These are phyloP conservation scores for Talaromyces sp. DNA, from an alignment of 2,329 filamentous ascomycete genomes.

Conservation along the genomic window DNA sequence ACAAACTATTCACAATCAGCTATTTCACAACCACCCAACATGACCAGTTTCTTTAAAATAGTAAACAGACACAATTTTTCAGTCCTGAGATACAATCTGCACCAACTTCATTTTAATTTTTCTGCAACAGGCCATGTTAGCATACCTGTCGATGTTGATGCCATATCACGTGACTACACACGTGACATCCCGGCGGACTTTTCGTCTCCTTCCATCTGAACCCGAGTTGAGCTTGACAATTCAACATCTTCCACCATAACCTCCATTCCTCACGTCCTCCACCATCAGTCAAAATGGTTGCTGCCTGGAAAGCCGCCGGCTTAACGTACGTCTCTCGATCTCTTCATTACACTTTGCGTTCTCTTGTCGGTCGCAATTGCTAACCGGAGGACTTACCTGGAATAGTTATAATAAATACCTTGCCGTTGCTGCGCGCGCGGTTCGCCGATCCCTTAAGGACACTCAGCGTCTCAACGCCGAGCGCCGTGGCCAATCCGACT, in stretches of 20 bases:
- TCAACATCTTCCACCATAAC: constrained; percentile 18
- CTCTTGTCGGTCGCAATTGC: constrained; percentile 21
- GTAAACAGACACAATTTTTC: not conserved
- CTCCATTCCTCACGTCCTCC: constrained; percentile 24
- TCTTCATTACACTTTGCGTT: too few relatives aligned
- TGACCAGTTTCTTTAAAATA: not conserved
- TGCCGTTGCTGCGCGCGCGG: constrained; percentile 85
- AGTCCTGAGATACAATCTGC: not conserved
- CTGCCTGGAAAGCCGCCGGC: constrained; percentile 97
- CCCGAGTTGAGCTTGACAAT: constrained; percentile 12
- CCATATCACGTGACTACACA: constrained; percentile 27
- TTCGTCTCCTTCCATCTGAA: constrained; percentile 14
- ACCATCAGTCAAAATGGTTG: constrained; percentile 70
- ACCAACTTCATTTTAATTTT: not conserved
- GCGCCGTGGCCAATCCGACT: constrained; percentile 82
- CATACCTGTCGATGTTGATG: not conserved
- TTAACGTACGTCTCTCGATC: constrained; percentile 66
- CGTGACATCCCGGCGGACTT: constrained; percentile 25
- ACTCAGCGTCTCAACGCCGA: constrained; percentile 83
- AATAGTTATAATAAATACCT: constrained; percentile 99
- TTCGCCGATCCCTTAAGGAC: constrained; percentile 96
- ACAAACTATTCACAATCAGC: not conserved
- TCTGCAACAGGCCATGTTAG: not conserved
- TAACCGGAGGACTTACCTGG: constrained; percentile 21
- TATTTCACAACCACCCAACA: not conserved